Conservation (phyloP, 2,329 filamentous ascomycete species). For the Aspergillus neoniger region DNA sequence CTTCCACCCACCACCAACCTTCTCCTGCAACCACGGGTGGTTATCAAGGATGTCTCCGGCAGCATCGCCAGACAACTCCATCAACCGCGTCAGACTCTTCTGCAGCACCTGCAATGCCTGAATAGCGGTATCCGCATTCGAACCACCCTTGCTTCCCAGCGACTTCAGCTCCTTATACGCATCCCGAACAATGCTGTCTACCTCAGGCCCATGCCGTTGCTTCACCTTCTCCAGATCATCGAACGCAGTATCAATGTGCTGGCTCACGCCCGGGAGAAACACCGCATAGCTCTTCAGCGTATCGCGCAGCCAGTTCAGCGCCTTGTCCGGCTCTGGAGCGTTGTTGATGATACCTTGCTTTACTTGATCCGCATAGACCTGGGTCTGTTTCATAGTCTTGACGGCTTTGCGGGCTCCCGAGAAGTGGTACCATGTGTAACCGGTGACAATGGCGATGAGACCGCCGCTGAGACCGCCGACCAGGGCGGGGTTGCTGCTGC, state of each 20-base stretch:
- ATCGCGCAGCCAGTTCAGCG: slow-evolving; percentile 65
- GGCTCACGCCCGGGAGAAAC: slow-evolving; percentile 70
- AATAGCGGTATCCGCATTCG: slow-evolving; percentile 64
- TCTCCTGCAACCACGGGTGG: slow-evolving; percentile 72
- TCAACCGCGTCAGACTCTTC: slow-evolving; percentile 62
- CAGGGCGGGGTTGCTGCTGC: slow-evolving; percentile 35
- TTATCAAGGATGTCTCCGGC: slow-evolving; percentile 68
- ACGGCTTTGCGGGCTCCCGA: slow-evolving; percentile 54
- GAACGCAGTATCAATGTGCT: slow-evolving; percentile 70
- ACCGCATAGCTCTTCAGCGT: slow-evolving; percentile 68
- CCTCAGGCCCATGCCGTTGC: slow-evolving; percentile 67
- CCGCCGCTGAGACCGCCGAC: slow-evolving; percentile 55
- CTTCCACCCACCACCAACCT: slow-evolving; percentile 67
- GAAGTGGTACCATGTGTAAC: slow-evolving; percentile 57
- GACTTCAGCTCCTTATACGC: slow-evolving; percentile 68
- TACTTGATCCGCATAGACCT: slow-evolving; percentile 62
- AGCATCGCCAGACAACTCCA: slow-evolving; percentile 63
- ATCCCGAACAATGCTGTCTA: slow-evolving; percentile 67
- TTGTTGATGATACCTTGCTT: slow-evolving; percentile 62
- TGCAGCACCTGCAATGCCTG: slow-evolving; percentile 64
- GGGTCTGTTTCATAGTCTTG: slow-evolving; percentile 56
- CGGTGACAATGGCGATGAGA: slow-evolving; percentile 48
- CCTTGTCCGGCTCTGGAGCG: slow-evolving; percentile 67
- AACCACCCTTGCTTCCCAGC: slow-evolving; percentile 58
- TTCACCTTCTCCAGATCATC: slow-evolving; percentile 69